phyloP scores from a whole-genome alignment of 176 grass and related monocot species.

The Zoysia pacifica region DNA sequence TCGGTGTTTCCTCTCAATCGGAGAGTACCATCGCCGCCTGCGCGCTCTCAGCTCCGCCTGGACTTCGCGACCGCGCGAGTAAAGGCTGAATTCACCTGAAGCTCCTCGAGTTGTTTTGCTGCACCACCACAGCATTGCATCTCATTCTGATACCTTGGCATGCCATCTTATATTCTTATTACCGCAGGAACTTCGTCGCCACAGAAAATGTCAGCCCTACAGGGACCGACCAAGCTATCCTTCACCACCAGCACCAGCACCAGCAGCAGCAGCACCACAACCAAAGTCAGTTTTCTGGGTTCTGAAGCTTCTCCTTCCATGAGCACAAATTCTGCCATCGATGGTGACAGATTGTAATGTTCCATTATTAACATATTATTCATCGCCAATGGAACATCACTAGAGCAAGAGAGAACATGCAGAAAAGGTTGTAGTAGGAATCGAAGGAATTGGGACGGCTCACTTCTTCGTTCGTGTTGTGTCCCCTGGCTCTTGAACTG shows the following conservation, averaged over 20 bases:
- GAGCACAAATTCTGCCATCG: constrained; percentile 29
- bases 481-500: constrained; percentile 53
- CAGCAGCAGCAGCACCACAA: constrained; percentile 39
- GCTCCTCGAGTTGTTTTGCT: background rate
- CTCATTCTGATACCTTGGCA: background rate
- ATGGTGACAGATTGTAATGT: constrained; percentile 31
- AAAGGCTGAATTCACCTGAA: constrained; percentile 15
- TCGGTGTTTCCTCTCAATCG: constrained; percentile 69
- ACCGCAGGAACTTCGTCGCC: constrained; percentile 36
- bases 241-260: background rate
- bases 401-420: constrained; percentile 16
- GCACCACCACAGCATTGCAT: background rate
- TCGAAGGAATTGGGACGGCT: constrained; percentile 16
- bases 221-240: constrained; percentile 37
- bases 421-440: constrained; percentile 18
- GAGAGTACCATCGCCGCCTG: constrained; percentile 86
- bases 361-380: constrained; percentile 35
- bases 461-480: constrained; percentile 21
- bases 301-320: constrained; percentile 32
- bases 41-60: constrained; percentile 90
- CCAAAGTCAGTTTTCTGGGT: constrained; percentile 56
- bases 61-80: constrained; percentile 76
- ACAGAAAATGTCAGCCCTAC: constrained; percentile 54
- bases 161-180: background rate
- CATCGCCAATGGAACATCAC: constrained; percentile 27